Base-by-base conservation (phyloP, 2,329 filamentous ascomycete species). In the Phaeophleospora eucalypticola region DNA sequence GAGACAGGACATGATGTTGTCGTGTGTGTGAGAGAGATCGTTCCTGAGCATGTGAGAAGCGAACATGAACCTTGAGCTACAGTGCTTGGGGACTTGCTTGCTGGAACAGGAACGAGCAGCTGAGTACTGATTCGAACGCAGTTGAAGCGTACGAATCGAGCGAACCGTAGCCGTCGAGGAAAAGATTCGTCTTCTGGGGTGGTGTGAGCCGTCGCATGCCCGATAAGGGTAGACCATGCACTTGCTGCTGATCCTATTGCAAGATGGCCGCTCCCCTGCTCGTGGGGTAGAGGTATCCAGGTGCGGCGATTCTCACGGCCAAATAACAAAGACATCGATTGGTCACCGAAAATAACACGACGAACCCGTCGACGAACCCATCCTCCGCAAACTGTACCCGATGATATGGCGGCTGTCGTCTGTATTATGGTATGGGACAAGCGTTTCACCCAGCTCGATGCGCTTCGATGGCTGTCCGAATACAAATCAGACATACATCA, bases 401-500 rank as follows among this genome's bases (percentile, higher is more conserved):
- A 36, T 36, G 34, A 36, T 36, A 36, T 36, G 16, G 34, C 34
- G 34, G 34, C 12, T 36, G n/a, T n/a, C 14, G 7, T n/a, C 34
- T 36, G 14, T 36, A n/a, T n/a, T 36, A 17, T 36, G 34, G 16
- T 6, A 6, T 17, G 7, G 7, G n/a, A 7, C 12, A 36, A n/a
- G 34, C 16, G 16, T 15, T 36, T n/a, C 34, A 15, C 14, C 34
- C 16, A n/a, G 34, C 12, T n/a, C 14, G 37, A 24, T 20, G 10
- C 3, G n/a, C 39, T 33, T 27, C 19, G 10, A 32, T 10, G 20
- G 19, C 36, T 40, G 43, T 27, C 27, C 10, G 43, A 46, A 32
- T 40, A 41, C 37, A 46, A 34, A 46, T 46, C 29, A 20, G 21
- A n/a, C 36, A 27, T 41, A 35, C 17, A 33, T 20, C 20, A 39